A percentile compares a stretch with the other conserved stretches of the same genome.
These are phyloP conservation scores for Onygena corvina DNA, from an alignment of 2,329 filamentous ascomycete species.

Conservation along the genomic window DNA sequence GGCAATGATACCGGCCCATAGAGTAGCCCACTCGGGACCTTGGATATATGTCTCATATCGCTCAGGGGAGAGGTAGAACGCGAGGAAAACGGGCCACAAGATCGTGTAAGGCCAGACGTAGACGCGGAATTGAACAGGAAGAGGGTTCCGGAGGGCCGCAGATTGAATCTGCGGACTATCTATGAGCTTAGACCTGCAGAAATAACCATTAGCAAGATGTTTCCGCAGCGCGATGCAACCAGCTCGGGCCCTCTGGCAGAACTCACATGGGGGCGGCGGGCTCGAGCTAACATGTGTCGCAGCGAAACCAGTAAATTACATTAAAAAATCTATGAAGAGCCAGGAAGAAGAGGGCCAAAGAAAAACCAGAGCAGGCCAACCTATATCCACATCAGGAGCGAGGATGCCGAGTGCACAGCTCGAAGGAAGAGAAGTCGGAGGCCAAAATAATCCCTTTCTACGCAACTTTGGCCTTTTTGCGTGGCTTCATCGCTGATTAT, in stretches of 20 bases:
- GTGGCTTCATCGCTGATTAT: slow-evolving; percentile 2
- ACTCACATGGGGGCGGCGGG: neutral
- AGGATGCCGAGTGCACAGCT: neutral
- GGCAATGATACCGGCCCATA: slow-evolving; percentile 80
- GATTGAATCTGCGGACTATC: slow-evolving; percentile 81
- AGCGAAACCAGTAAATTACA: slow-evolving; percentile 2
- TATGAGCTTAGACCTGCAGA: slow-evolving; percentile 65
- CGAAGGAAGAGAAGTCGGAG: neutral
- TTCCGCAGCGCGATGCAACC: neutral
- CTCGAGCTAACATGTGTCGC: slow-evolving; percentile 1
- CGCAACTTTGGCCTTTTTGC: neutral
- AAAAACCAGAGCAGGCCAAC: neutral
- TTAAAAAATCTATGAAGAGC: slow-evolving; percentile 4
- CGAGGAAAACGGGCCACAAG: slow-evolving; percentile 82
- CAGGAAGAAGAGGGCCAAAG: neutral
- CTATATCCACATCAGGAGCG: neutral
- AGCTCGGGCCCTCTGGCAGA: too few species aligned
- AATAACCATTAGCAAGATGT: neutral
- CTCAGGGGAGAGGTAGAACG: slow-evolving; percentile 69
- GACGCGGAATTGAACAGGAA: slow-evolving; percentile 66
- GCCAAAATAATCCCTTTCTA: neutral
- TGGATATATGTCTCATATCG: slow-evolving; percentile 85
- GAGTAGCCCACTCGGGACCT: slow-evolving; percentile 95
- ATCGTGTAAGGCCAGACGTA: slow-evolving; percentile 91
- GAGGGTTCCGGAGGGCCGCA: slow-evolving; percentile 76